A percentile compares a stretch with the other conserved stretches of the same genome.
These are phyloP conservation scores for Lepiota brunneoincarnata DNA, from an alignment of 768 basidiomycete species.

Conservation along the genomic window DNA sequence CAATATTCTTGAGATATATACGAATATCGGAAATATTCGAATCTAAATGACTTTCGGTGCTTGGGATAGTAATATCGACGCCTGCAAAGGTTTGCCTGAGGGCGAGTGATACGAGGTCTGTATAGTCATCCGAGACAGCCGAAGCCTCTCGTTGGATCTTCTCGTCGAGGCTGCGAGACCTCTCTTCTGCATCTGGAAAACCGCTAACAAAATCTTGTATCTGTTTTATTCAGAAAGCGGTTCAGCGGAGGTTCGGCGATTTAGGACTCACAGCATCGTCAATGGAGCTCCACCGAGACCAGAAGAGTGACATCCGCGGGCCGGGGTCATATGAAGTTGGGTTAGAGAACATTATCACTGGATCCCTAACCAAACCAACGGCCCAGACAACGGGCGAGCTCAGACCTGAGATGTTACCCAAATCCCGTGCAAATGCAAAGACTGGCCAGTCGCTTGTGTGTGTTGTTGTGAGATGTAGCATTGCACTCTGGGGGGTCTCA, in stretches of 20 bases:
- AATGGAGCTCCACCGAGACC: conserved; percentile 27
- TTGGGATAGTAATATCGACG: conserved; percentile 40
- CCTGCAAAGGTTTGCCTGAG: conserved; percentile 42
- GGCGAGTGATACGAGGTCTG: conserved; percentile 39
- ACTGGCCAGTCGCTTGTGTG: conserved; percentile 36
- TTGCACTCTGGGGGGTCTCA: too few species aligned
- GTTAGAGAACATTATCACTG: conserved; percentile 23
- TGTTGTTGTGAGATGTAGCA: too few species aligned
- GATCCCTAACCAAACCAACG: conserved; percentile 35
- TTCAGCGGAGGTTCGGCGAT: neutral
- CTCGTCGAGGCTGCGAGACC: conserved; percentile 38
- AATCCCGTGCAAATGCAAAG: conserved; percentile 44
- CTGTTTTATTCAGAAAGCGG: conserved; percentile 21
- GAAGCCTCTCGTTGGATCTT: conserved; percentile 33
- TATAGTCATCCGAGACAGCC: conserved; percentile 34
- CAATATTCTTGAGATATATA: conserved; percentile 46
- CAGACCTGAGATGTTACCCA: conserved; percentile 32
- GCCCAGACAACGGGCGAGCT: conserved; percentile 29
- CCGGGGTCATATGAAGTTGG: conserved; percentile 21
- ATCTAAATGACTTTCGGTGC: conserved; percentile 15
- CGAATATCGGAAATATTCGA: conserved; percentile 38
- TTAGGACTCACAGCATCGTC: conserved; percentile 28
- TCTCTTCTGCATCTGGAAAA: conserved; percentile 30
- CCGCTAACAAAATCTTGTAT: conserved; percentile 38
- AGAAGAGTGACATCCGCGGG: conserved; percentile 33